Evolutionary conservation across 2,329 filamentous ascomycete genomes (phyloP).

Genomic region (Emericellopsis cladophorae): DNA sequence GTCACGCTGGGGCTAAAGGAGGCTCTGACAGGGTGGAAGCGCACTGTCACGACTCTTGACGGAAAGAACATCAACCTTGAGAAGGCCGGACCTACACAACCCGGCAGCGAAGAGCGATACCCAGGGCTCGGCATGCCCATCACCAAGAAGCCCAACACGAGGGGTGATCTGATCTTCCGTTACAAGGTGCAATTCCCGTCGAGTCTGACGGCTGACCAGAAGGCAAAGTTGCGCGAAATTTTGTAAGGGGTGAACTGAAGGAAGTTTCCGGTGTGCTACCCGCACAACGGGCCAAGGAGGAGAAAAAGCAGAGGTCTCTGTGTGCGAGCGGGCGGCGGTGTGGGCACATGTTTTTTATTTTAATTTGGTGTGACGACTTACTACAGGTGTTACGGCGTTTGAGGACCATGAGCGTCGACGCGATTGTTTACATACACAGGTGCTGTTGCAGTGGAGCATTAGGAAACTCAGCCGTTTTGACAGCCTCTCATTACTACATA

Average conservation of each 20-base stretch:
- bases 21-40: constrained; percentile 84
- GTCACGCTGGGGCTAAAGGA: constrained; percentile 84
- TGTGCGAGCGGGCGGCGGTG: no score
- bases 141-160: constrained; percentile 72
- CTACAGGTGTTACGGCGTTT: no score
- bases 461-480: no score
- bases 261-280: no score
- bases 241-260: constrained; percentile 25
- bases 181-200: constrained; percentile 91
- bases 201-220: constrained; percentile 63
- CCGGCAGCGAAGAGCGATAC: constrained; percentile 69
- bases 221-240: constrained; percentile 68
- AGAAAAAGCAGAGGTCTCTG: no score
- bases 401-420: no score
- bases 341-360: no score
- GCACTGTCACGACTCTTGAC: constrained; percentile 88
- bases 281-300: no score
- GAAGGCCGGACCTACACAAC: constrained; percentile 73
- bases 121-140: constrained; percentile 89
- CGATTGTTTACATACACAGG: no score
- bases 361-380: no score
- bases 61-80: constrained; percentile 71
- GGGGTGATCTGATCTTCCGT: constrained; percentile 79
- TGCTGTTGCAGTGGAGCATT: no score
- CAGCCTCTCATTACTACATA: no score